Evolutionary conservation across 1,284 basidiomycete genomes (phyloP).

Genomic region (Sporisorium scitamineum): DNA sequence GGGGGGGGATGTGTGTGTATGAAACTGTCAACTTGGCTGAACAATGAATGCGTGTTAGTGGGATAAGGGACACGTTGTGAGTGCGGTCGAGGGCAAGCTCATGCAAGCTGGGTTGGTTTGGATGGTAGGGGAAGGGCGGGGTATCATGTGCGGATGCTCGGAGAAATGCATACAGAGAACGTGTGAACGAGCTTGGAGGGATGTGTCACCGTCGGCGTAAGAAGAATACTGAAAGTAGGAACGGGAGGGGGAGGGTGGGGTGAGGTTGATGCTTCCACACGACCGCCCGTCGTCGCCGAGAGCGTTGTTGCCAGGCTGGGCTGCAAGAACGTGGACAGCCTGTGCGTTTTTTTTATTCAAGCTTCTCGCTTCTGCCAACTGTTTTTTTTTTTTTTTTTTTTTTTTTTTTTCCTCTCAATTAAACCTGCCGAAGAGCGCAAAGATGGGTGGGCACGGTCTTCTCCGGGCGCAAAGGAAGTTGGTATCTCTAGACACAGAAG

Average conservation of each 20-base stretch:
- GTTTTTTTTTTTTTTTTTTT: not conserved
- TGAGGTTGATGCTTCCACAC: not conserved
- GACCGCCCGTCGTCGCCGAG: not conserved
- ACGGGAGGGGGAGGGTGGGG: too few relatives aligned
- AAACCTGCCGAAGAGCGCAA: not conserved
- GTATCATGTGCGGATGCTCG: not conserved
- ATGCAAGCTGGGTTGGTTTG: too few relatives aligned
- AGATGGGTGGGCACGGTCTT: not conserved
- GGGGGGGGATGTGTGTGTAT: not conserved
- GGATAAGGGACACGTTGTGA: constrained; percentile 1
- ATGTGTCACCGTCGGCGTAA: not conserved
- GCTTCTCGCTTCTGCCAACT: not conserved
- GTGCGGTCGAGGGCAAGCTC: too few relatives aligned
- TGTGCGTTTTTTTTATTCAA: not conserved
- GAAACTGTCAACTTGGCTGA: too few relatives aligned
- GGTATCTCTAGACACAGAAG: not conserved
- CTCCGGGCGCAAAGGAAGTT: too few relatives aligned
- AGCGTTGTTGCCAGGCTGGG: too few relatives aligned
- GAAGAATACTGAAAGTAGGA: not conserved
- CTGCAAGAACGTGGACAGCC: not conserved
- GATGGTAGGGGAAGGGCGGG: too few relatives aligned
- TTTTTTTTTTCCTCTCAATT: not conserved
- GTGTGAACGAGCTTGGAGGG: not conserved
- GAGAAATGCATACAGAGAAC: not conserved
- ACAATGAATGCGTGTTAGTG: too few relatives aligned